Percentiles rank a stretch among this genome's conserved stretches.
These are phyloP conservation scores for Lavandula angustifolia DNA, from an alignment of 257 asterid genomes.

Conservation along the genomic window DNA sequence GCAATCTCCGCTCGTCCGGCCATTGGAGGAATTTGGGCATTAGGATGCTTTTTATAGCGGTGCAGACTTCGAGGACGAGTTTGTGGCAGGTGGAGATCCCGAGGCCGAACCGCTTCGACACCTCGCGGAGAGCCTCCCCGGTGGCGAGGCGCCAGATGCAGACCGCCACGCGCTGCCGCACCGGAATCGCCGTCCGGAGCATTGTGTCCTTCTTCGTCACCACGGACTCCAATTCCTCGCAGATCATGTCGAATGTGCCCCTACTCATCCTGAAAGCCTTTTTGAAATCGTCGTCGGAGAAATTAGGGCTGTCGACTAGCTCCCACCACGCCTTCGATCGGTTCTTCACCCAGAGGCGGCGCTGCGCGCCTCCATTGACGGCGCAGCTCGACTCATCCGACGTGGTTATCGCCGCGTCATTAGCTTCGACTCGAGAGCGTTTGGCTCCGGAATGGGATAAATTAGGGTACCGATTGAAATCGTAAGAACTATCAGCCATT, in stretches of 20 bases:
- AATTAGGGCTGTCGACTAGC: constrained; percentile 41
- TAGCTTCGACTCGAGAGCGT: constrained; percentile 32
- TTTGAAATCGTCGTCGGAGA: constrained; percentile 39
- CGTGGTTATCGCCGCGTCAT: constrained; percentile 5
- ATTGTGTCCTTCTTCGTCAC: constrained; percentile 44
- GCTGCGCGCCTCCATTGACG: constrained; percentile 26
- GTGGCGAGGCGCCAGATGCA: constrained; percentile 53
- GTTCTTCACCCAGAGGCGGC: constrained; percentile 48
- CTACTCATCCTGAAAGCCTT: constrained; percentile 49
- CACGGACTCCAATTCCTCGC: constrained; percentile 41
- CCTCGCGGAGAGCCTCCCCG: constrained; percentile 56
- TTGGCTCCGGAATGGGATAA: constrained; percentile 26
- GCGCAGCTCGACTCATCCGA: constrained; percentile 30
- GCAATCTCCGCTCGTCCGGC: constrained; percentile 36
- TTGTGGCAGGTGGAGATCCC: constrained; percentile 60
- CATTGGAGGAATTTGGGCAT: constrained; percentile 50
- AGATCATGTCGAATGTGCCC: constrained; percentile 44
- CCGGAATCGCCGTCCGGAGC: constrained; percentile 48
- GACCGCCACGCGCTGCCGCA: constrained; percentile 52
- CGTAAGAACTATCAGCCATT: not conserved
- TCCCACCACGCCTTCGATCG: constrained; percentile 56
- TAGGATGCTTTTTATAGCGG: constrained; percentile 39
- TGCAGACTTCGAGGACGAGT: constrained; percentile 49
- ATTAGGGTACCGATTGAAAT: not conserved
- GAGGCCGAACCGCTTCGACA: constrained; percentile 50